Evolutionary conservation across 257 asterid species (phyloP).

Genomic region (Rhazya stricta): DNA sequence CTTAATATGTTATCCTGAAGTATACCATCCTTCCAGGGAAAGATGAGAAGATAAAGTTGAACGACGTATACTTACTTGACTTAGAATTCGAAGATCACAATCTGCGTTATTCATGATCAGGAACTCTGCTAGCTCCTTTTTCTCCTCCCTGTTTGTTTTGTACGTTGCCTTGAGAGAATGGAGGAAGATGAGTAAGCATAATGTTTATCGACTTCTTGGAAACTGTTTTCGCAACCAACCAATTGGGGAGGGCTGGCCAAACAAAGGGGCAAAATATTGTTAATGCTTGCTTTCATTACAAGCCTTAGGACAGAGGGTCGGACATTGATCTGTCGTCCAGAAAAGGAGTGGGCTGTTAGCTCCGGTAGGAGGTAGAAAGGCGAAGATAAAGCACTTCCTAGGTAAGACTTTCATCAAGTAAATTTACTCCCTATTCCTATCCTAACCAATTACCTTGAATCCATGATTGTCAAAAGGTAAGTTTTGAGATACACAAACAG

Average conservation of each 20-base stretch:
- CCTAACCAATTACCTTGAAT: too few species aligned
- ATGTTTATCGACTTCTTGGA: neutral
- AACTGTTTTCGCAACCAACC: neutral
- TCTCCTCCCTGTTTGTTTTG: slow-evolving; percentile 46
- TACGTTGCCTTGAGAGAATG: slow-evolving; percentile 33
- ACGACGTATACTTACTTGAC: slow-evolving; percentile 27
- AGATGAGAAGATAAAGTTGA: neutral
- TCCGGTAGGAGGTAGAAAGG: too few species aligned
- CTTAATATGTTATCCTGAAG: neutral
- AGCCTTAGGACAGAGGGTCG: too few species aligned
- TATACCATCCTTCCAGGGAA: neutral
- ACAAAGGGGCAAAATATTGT: neutral
- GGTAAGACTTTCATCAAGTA: too few species aligned
- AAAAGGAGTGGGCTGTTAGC: too few species aligned
- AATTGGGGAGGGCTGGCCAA: neutral
- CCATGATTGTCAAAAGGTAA: too few species aligned
- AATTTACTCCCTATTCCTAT: too few species aligned
- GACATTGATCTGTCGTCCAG: too few species aligned
- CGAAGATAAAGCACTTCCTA: too few species aligned
- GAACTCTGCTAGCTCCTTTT: slow-evolving; percentile 46
- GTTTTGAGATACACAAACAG: too few species aligned
- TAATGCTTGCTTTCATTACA: too few species aligned
- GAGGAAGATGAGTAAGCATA: neutral
- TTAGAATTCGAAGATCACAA: slow-evolving; percentile 26
- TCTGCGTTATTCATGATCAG: slow-evolving; percentile 31